These are phyloP conservation scores for Chaetomium sp. DNA, from an alignment of 2,329 filamentous ascomycete genomes.

Conservation along the genomic window DNA sequence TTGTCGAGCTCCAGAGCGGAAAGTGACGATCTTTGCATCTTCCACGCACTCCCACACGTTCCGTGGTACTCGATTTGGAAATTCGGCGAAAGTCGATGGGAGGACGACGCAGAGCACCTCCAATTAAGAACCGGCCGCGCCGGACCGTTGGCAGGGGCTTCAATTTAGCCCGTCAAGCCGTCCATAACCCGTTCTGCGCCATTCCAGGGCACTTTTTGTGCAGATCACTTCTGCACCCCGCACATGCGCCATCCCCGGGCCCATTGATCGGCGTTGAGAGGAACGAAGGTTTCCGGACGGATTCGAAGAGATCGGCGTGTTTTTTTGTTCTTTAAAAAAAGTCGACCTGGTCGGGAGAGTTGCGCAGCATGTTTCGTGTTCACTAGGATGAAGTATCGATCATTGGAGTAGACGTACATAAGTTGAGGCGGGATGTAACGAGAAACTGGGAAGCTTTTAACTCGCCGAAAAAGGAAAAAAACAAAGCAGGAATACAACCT, in stretches of 20 bases:
- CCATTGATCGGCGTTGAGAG: background rate
- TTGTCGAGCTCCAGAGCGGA: background rate
- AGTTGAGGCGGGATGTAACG: too few relatives aligned
- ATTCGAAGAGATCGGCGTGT: too few relatives aligned
- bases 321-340: too few relatives aligned
- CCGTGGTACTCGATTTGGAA: conserved; percentile 9
- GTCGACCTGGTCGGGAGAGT: too few relatives aligned
- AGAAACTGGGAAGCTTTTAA: too few relatives aligned
- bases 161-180: conserved; percentile 8
- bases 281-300: too few relatives aligned
- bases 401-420: too few relatives aligned
- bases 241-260: background rate
- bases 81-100: background rate
- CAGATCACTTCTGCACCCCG: conserved; percentile 3
- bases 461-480: too few relatives aligned
- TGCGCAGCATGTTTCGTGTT: too few relatives aligned
- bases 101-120: background rate
- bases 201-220: background rate
- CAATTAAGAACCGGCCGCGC: conserved; percentile 9
- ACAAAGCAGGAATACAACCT: too few relatives aligned
- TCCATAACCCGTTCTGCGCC: background rate
- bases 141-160: conserved; percentile 5
- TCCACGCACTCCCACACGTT: background rate
- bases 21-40: background rate
- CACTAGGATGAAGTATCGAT: too few relatives aligned